A percentile compares a stretch with the other conserved stretches of the same genome.
phyloP scores from a whole-genome alignment of 2,329 filamentous ascomycete species.

The Botrytis medusae region DNA sequence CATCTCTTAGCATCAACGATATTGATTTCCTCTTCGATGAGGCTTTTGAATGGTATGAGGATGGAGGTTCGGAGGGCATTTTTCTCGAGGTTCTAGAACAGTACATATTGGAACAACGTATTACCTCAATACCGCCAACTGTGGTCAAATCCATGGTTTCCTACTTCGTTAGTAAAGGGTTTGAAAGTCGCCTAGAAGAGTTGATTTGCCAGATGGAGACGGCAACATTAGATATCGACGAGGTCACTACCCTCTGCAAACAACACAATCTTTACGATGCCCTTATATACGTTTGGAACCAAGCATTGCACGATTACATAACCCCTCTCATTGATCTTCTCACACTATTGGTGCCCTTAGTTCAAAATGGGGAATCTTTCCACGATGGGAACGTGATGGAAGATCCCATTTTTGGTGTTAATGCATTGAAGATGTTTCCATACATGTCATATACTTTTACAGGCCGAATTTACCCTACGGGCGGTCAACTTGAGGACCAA shows the following conservation, averaged over 20 bases:
- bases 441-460: constrained; percentile 92
- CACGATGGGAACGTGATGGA: constrained; percentile 56
- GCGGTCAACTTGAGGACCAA: constrained; percentile 69
- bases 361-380: constrained; percentile 54
- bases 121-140: constrained; percentile 74
- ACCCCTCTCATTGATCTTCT: constrained; percentile 86
- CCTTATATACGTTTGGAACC: constrained; percentile 95
- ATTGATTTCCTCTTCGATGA: constrained; percentile 86
- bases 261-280: constrained; percentile 92
- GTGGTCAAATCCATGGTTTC: constrained; percentile 84
- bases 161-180: constrained; percentile 74
- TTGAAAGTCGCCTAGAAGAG: constrained; percentile 80
- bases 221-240: constrained; percentile 86
- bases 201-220: constrained; percentile 93
- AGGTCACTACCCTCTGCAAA: constrained; percentile 87
- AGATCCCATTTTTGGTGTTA: constrained; percentile 61
- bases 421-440: constrained; percentile 88
- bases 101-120: constrained; percentile 76
- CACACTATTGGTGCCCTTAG: constrained; percentile 61
- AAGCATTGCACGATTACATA: constrained; percentile 83
- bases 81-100: constrained; percentile 89
- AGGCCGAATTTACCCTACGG: constrained; percentile 87
- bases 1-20: constrained; percentile 76
- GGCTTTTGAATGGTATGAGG: constrained; percentile 87
- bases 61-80: constrained; percentile 67